Percentiles rank a stretch among this genome's conserved stretches.
phyloP scores from a whole-genome alignment of 2,329 filamentous ascomycete genomes.

The Colletotrichum sp. region DNA sequence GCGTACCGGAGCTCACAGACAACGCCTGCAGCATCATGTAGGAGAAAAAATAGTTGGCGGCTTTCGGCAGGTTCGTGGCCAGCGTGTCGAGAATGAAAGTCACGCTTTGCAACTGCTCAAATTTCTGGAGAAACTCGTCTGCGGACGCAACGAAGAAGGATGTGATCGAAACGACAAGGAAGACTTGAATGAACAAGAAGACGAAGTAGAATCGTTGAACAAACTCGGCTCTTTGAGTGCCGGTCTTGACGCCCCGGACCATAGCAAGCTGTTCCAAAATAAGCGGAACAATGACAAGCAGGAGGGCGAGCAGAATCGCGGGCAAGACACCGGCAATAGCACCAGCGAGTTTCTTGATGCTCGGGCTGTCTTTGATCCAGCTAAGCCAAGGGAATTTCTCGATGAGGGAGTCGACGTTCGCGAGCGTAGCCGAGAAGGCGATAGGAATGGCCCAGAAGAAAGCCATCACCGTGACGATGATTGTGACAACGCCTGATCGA shows the following conservation, averaged over 20 bases:
- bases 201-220: slow-evolving; percentile 93
- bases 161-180: slow-evolving; percentile 88
- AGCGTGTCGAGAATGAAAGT: slow-evolving; percentile 72
- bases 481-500: slow-evolving; percentile 69
- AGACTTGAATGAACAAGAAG: slow-evolving; percentile 94
- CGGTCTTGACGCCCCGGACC: slow-evolving; percentile 82
- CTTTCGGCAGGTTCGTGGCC: slow-evolving; percentile 80
- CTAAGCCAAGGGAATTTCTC: slow-evolving; percentile 68
- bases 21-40: slow-evolving; percentile 97
- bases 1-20: slow-evolving; percentile 85
- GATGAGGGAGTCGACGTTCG: slow-evolving; percentile 77
- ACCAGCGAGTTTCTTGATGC: slow-evolving; percentile 65
- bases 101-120: slow-evolving; percentile 56
- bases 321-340: slow-evolving; percentile 86
- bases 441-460: slow-evolving; percentile 92
- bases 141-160: slow-evolving; percentile 72
- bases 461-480: slow-evolving; percentile 74
- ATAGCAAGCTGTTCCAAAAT: slow-evolving; percentile 76
- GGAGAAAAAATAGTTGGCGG: slow-evolving; percentile 97
- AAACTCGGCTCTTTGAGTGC: slow-evolving; percentile 77
- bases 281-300: slow-evolving; percentile 82
- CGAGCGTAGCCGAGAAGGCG: slow-evolving; percentile 82
- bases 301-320: slow-evolving; percentile 73
- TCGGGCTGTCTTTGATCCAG: slow-evolving; percentile 67
- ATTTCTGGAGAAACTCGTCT: slow-evolving; percentile 62